phyloP scores from a whole-genome alignment of 169 alveolate species.

The Babesia caballi region DNA sequence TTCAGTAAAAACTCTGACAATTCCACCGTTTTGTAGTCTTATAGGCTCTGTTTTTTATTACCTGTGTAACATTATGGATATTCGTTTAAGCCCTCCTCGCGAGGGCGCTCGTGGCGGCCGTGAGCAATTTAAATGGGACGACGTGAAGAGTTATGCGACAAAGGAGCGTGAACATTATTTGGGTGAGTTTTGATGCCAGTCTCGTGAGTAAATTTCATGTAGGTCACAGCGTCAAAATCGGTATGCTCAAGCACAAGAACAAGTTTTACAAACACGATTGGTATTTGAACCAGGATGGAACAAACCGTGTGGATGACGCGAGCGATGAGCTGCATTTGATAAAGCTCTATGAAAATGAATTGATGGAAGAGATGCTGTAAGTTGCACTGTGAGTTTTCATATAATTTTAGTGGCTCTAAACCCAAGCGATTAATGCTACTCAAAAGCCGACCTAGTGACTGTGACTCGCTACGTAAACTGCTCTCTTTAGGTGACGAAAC shows the following conservation, averaged over 20 bases:
- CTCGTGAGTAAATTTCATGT: too few species aligned
- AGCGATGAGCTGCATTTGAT: conserved; percentile 30
- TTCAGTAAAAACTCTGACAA: too few species aligned
- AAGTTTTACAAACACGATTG: conserved; percentile 58
- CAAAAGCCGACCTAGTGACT: conserved; percentile 39
- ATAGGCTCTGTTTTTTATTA: too few species aligned
- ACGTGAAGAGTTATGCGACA: conserved; percentile 14
- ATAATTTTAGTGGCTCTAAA: conserved; percentile 30
- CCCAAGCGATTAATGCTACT: conserved; percentile 58
- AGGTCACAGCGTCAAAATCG: conserved; percentile 62
- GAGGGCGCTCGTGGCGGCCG: conserved; percentile 61
- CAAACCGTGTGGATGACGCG: background rate
- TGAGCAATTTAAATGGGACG: conserved; percentile 65
- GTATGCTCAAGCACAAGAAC: conserved; percentile 32
- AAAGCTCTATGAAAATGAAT: conserved; percentile 47
- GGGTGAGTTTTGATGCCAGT: conserved; percentile 25
- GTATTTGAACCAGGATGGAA: conserved; percentile 36
- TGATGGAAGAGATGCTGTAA: conserved; percentile 65
- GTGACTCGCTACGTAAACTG: background rate
- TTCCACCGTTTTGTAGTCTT: too few species aligned
- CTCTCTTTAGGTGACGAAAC: background rate
- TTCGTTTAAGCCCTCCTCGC: conserved; percentile 59
- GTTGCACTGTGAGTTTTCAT: background rate
- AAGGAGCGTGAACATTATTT: conserved; percentile 58
- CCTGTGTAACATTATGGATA: conserved; percentile 22